Evolutionary conservation across 345 rosid genomes (phyloP), one percentile per base, ranked within the genome.

Genomic region (Sonneratia caseolaris): DNA sequence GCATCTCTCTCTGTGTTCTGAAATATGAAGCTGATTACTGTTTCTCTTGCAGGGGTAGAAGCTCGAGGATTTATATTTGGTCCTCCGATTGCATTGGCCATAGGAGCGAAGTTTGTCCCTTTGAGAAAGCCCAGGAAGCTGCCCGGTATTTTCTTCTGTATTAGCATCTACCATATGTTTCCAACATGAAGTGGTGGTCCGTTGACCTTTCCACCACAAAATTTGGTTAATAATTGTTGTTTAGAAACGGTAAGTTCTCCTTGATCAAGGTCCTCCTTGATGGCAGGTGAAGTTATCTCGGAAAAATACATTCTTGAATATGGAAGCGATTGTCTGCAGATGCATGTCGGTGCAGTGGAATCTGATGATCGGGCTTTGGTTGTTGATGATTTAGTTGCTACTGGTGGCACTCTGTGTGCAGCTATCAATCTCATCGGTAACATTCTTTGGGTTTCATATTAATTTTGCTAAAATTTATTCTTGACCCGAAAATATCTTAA

Each of bases 51-150:
- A 95, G 99, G 99, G 64, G 84, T 95, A 65, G 99, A 95, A 78
- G 98, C 99, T 45, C 85, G 99, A 3, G 99, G 99, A 49, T 95
- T 95, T 72, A 80, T 95, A 18, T 95, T 95, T 38, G 99, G 97
- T 64, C 94, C 97, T 78, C 89, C 99, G 27, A 92, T 92, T 42
- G 99, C 99, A 11, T 77, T 95, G 84, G 99, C 96, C 7, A 95
- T 95, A 61, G 98, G 98, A 76, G 99, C 99, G 7, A 95, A 95
- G 80, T 95, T 95, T 64, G 92, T 95, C 77, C 98, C 98, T 38
- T 72, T 95, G 69, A 85, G 99, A 45, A 95, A 95, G 81, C 99
- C 97, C 32, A 86, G 78, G 82, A 95, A 95, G 76, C 55, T 95
- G 74, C 99, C 99, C 49, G 97, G 99, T 95, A 84, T 42, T 64